Conservation (phyloP, 345 rosid species). For the Murraya koenigii region DNA sequence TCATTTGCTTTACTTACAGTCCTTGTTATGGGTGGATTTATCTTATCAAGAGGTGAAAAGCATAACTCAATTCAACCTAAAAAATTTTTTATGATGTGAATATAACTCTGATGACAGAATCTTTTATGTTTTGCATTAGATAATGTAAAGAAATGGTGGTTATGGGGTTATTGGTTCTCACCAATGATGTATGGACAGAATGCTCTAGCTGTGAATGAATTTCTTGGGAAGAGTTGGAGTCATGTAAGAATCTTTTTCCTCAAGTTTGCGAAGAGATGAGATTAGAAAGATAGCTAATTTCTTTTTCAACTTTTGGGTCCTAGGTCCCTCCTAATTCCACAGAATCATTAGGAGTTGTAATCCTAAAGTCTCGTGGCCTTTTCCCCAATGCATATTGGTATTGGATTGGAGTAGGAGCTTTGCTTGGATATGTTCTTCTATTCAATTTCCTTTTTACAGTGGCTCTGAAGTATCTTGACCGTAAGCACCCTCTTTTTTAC, state of each 20-base stretch:
- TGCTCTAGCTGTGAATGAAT: conserved; percentile 60
- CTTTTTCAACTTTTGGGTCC: conserved; percentile 9
- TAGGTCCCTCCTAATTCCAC: conserved; percentile 54
- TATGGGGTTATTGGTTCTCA: conserved; percentile 72
- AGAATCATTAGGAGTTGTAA: conserved; percentile 62
- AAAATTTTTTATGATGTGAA: neutral
- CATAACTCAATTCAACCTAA: neutral
- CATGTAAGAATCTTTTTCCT: conserved; percentile 37
- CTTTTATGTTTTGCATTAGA: conserved; percentile 26
- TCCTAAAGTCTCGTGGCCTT: conserved; percentile 67
- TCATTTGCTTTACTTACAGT: conserved; percentile 45
- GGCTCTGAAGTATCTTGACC: conserved; percentile 64
- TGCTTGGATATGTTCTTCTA: conserved; percentile 51
- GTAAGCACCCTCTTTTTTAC: conserved; percentile 41
- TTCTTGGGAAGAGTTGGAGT: conserved; percentile 57
- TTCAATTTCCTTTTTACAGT: conserved; percentile 70
- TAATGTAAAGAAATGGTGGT: conserved; percentile 58
- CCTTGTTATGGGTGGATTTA: conserved; percentile 58
- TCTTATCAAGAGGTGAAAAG: conserved; percentile 49
- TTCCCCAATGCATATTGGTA: conserved; percentile 77
- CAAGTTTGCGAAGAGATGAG: neutral
- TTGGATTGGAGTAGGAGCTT: conserved; percentile 78
- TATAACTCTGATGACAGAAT: conserved; percentile 16
- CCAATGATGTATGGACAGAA: conserved; percentile 69
- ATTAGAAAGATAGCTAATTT: neutral